Base-by-base conservation (phyloP, 176 grass and related monocot genomes). In the Alopecurus myosuroides region DNA sequence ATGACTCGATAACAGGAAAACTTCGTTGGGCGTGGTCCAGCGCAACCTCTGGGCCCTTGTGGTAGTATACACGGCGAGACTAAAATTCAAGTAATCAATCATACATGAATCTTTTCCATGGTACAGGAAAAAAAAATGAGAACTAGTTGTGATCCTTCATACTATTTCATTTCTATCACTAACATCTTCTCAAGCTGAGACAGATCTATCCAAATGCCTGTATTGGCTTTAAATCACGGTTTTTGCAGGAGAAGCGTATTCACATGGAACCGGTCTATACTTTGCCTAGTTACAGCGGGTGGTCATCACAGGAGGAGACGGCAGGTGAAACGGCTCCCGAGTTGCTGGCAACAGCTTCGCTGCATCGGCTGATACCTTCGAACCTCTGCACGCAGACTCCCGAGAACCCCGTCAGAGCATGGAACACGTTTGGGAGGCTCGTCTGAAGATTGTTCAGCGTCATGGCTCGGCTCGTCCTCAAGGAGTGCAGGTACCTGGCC, bases 391-490 rank as follows among this genome's bases (percentile, higher is more conserved):
- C 79, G 8, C 88, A 99, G 6, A 86, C 71, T 65, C 82, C 77
- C 12, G 93, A 87, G 76, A 99, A 99, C 50, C 90, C 84, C 66
- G 83, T 94, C 79, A 99, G 87, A 81, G 89, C 84, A 77, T 99
- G 92, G 80, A 99, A 99, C 77, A 99, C 84, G 40, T 99, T 99
- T 0, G 94, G 97, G 25, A 99, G 94, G 87, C 97, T 87, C 5
- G 72, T 97, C 62, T 91, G 90, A 68, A 99, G 90, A 87, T 92
- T 89, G 79, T 92, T 97, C 81, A 94, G 75, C 1, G 91, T 94
- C 89, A 94, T 94, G 42, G 88, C 86, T 88, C 97, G 92, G 61
- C 94, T 99, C 76, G 62, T 88, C 53, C 72, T 85, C 42, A 97
- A 67, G 3, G 94, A 97, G 82, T 77, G 88, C 57, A 97, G 79